Evolutionary conservation across 495 filamentous ascomycete species (phyloP), one percentile per base, ranked within the genome.

Genomic region (Xanthoparmelia taractica): DNA sequence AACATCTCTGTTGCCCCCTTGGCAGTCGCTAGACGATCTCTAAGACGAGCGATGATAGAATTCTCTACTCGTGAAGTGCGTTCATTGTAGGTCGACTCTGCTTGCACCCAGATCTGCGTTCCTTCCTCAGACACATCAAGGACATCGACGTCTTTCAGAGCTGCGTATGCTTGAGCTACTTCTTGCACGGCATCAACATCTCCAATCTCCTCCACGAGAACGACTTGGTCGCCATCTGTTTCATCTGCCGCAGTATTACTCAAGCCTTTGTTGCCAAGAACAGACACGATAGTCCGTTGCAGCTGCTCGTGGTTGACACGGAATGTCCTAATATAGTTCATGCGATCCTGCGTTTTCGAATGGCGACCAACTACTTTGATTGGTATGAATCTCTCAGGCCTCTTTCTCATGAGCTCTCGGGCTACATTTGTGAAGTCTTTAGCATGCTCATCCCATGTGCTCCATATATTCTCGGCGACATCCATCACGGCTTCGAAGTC

Each of bases 1-100:
- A 99, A 99, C 94, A 97, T 99, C 72, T 97, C 94, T 72, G 95
- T 97, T 27, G 94, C 94, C 59, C 87, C 92, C 79, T 92, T 97
- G 17, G 94, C 92, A 4, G 90, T 96, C 3, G 93, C 94, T 58
- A 99, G 79, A 48, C 94, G 88, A 75, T 99, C 94, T 69, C 95
- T 82, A 13, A 99, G 77, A 41, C 92, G 85, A 61, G 94, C 91
- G 72, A 99, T 99, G 72, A 99, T 99, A 15, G 95, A 96, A 72
- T 97, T 99, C 72, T 99, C 94, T 11, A 99, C 94, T 23, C 94
- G 83, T 18, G 94, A 91, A 33, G 94, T 97, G 25, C 94, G 87
- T 70, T 97, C 95, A 68, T 96, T 97, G 77, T 99, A 99, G 29
- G 85, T 87, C 66, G 90, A 90, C 75, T 99, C 94, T 33, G 91